A percentile compares a stretch with the other conserved stretches of the same genome.
Conservation (phyloP, 2,329 filamentous ascomycete species). For the Penicillium rolfsii region DNA sequence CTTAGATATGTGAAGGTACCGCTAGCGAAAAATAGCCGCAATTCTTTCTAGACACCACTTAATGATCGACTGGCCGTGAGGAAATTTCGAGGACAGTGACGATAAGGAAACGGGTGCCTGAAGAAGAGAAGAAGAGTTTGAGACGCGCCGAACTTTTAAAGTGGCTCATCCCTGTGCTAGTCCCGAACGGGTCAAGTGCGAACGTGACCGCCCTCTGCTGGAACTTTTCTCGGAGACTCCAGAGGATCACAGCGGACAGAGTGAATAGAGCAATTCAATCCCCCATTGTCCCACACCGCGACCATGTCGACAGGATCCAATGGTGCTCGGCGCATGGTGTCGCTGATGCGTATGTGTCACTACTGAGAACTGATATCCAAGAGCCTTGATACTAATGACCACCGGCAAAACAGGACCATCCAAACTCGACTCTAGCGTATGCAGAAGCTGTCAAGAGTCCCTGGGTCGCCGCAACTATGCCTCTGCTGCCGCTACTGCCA, state of each 20-base stretch:
- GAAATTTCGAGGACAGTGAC: constrained; percentile 70
- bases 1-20: constrained; percentile 77
- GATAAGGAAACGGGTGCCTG: constrained; percentile 90
- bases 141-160: constrained; percentile 29
- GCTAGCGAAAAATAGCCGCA: constrained; percentile 98
- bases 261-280: constrained; percentile 25
- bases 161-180: constrained; percentile 32
- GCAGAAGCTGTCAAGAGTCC: constrained; percentile 50
- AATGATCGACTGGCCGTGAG: constrained; percentile 89
- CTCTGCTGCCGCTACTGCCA: constrained; percentile 45
- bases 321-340: constrained; percentile 46
- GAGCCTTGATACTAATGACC: constrained; percentile 14
- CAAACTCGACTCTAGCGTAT: constrained; percentile 45
- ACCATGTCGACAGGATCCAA: constrained; percentile 46
- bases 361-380: constrained; percentile 10
- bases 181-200: constrained; percentile 33
- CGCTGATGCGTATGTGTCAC: constrained; percentile 42
- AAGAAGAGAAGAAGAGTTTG: constrained; percentile 44
- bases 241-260: constrained; percentile 10
- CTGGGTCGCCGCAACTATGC: constrained; percentile 46
- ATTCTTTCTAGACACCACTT: constrained; percentile 79
- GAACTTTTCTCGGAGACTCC: constrained; percentile 43
- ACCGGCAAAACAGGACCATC: constrained; percentile 36
- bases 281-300: constrained; percentile 12
- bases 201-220: constrained; percentile 37